phyloP scores from a whole-genome alignment of 208 protist genomes.

The Porcisia deanei region DNA sequence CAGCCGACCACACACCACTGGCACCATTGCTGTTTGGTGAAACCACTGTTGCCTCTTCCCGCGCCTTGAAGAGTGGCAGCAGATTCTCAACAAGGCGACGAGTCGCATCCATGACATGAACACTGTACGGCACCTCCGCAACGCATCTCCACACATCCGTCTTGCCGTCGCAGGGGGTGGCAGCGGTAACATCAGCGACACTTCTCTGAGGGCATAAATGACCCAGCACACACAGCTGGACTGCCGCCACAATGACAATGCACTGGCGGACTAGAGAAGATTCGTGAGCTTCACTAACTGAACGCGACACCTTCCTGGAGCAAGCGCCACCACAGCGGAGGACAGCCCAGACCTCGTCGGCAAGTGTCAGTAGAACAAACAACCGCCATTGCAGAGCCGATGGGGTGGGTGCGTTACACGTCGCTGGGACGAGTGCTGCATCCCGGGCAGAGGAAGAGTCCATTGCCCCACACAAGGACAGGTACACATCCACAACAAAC shows the following conservation, averaged over 20 bases:
- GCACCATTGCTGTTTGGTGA: background rate
- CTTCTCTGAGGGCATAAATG: background rate
- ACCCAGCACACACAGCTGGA: slow-evolving; percentile 1
- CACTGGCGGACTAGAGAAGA: background rate
- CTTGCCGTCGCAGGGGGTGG: background rate
- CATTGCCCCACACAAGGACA: background rate
- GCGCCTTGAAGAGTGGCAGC: background rate
- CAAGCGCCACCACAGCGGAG: background rate
- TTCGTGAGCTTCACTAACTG: background rate
- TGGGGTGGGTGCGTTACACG: background rate
- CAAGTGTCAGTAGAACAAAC: background rate
- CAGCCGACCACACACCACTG: background rate
- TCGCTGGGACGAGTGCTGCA: background rate
- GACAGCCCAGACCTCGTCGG: slow-evolving; percentile 4
- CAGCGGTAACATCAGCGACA: background rate
- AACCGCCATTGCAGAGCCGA: slow-evolving; percentile 3
- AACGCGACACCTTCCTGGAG: background rate
- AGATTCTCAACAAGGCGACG: background rate
- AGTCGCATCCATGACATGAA: background rate
- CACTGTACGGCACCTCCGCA: background rate
- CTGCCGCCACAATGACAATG: background rate
- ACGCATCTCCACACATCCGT: background rate
- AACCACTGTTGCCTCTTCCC: no score
- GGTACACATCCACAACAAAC: slow-evolving; percentile 2
- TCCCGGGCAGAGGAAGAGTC: background rate